Percentiles rank a stretch among this genome's conserved stretches.
These are phyloP conservation scores for Xylaria flabelliformis DNA, from an alignment of 495 filamentous ascomycete genomes.

Conservation along the genomic window DNA sequence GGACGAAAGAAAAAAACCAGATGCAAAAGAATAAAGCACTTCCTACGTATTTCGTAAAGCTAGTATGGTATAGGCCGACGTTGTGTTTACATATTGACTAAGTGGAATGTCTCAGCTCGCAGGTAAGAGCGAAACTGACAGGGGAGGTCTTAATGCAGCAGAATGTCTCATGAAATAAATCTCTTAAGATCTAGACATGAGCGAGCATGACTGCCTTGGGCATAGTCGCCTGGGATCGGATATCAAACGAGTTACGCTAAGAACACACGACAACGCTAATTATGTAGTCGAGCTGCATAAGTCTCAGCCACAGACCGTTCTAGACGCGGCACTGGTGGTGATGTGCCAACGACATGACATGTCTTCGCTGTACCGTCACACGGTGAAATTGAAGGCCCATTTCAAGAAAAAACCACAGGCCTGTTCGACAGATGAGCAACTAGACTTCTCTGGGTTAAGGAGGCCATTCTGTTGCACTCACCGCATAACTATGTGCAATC, in stretches of 20 bases:
- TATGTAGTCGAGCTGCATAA: conserved; percentile 2
- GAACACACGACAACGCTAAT: conserved; percentile 12
- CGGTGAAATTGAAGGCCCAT: background rate
- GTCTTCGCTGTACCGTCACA: background rate
- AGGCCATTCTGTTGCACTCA: background rate
- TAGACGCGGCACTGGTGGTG: conserved; percentile 14
- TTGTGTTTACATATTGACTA: background rate
- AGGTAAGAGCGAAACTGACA: background rate
- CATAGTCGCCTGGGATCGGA: conserved; percentile 1
- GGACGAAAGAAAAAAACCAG: background rate
- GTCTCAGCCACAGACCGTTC: conserved; percentile 21
- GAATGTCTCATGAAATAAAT: background rate
- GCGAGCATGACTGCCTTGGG: background rate
- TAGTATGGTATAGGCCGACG: too few species aligned
- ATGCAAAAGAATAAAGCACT: background rate
- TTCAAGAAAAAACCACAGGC: background rate
- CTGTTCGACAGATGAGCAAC: background rate
- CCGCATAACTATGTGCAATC: background rate
- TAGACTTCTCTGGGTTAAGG: background rate
- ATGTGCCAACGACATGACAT: background rate
- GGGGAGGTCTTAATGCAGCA: background rate
- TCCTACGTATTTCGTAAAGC: too few species aligned
- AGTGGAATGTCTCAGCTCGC: background rate
- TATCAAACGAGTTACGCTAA: background rate
- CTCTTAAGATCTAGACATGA: background rate